Evolutionary conservation across 495 filamentous ascomycete genomes (phyloP), one percentile per base, ranked within the genome.

Genomic region (Immersiella caudata): DNA sequence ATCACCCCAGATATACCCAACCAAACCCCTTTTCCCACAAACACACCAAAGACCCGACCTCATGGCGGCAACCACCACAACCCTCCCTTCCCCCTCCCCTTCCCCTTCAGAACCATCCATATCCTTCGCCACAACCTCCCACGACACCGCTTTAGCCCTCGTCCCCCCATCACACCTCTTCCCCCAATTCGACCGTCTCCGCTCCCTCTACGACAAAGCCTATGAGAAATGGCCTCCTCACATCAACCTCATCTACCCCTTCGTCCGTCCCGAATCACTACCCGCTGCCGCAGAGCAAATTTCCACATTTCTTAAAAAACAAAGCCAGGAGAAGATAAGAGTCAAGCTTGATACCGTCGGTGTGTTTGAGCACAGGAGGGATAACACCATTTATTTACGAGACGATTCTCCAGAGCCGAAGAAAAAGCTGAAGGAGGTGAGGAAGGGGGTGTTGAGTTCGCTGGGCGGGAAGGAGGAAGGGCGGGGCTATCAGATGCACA

Each of bases 151-250:
- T 21, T 72, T 86, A n/a, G 82, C 81, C 65, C 59, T 86, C 22
- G 69, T 86, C 22, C 84, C 84, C 25, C 83, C 84, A 0, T 65
- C 61, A 21, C 66, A 74, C 29, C 68, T 80, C 60, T 81, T 82
- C 74, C 66, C 73, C 4, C 52, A 74, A 5, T 56, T 86, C 21
- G 80, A 88, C 66, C 68, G 76, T 26, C 76, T 89, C 8, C 79
- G 86, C 22, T 78, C 76, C 8, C 73, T 85, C 33, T 83, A 87
- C 74, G 87, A 88, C 72, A 84, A 83, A 58, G 80, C 79, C 1
- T 84, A 83, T 69, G 75, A 72, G 29, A 84, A 80, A 77, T 88
- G 87, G 87, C 85, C 86, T 2, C 84, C 86, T 6, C 87, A 89
- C 67, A 66, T 88, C 68, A 89, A 88, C 65, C 67, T 89, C 33